Evolutionary conservation across 2,329 filamentous ascomycete genomes (phyloP), one percentile per base, ranked within the genome.

Genomic region (Penicillium sp.): DNA sequence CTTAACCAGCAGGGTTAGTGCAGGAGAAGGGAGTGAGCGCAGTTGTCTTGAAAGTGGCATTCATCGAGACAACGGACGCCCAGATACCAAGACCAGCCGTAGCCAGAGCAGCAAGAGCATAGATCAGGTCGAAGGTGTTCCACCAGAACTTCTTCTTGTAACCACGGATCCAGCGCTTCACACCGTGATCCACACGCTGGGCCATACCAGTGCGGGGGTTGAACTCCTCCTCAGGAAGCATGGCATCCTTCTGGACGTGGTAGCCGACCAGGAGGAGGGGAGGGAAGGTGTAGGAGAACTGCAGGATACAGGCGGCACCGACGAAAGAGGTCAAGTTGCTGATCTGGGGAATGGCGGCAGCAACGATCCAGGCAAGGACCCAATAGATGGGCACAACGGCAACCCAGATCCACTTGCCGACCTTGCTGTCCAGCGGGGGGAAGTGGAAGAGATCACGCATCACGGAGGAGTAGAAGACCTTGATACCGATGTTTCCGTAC

Each of bases 231-330:
- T 62, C 62, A 5, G 48, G 54, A 3, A 65, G 55, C 46, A 69
- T 64, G 9, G 70, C 62, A 27, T 67, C 63, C 33, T 62, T 67
- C 47, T 71, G 66, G 39, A 71, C 62, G 13, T 63, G 67, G 54
- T 67, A 72, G 2, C 67, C 70, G 16, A 72, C 56, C 19, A 62
- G 51, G 7, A 72, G 58, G 46, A 71, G 53, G 6, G 69, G 69
- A 6, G 70, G 70, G 54, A 72, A 69, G 9, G 67, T 66, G 49
- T 71, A 72, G 19, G 63, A 68, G 53, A 72, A 70, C 44, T 70
- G 65, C 16, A 72, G 39, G 21, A 71, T 61, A 39, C 63, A 67
- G 42, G 63, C 63, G 1, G 70, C 69, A 10, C 66, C 66, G 47
- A 72, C 67, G 54, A 72, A 64, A 10, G 62, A 66, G 27, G 66